Conservation (phyloP, 2,329 filamentous ascomycete genomes). For the Hypomyces perniciosus region DNA sequence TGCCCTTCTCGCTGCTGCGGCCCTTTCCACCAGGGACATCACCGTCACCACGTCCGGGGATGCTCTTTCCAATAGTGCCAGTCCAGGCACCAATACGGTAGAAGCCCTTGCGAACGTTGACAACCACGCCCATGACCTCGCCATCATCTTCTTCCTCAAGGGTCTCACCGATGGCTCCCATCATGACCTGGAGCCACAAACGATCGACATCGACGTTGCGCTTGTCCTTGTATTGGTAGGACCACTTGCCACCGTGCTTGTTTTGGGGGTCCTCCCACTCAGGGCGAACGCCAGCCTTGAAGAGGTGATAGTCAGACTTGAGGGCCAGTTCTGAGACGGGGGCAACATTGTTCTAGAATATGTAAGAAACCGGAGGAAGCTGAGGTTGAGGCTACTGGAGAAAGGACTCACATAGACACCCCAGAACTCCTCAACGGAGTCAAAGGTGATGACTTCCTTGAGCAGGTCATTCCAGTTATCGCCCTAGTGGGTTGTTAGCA, state of each 20-base stretch:
- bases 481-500: constrained; percentile 48
- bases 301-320: constrained; percentile 99
- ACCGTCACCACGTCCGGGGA: constrained; percentile 67
- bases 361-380: constrained; percentile 11
- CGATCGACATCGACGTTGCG: constrained; percentile 86
- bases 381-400: background rate
- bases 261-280: constrained; percentile 99
- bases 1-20: constrained; percentile 72
- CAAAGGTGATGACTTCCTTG: constrained; percentile 98
- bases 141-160: constrained; percentile 91
- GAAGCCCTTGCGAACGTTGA: constrained; percentile 98
- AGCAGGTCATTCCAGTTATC: constrained; percentile 98
- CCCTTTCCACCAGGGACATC: constrained; percentile 72
- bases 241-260: constrained; percentile 99
- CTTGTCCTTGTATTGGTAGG: constrained; percentile 97
- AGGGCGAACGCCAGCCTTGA: constrained; percentile 93
- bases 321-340: constrained; percentile 90
- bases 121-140: constrained; percentile 98
- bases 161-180: constrained; percentile 93
- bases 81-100: constrained; percentile 98
- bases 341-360: constrained; percentile 87
- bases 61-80: constrained; percentile 80
- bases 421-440: constrained; percentile 99
- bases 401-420: constrained; percentile 80
- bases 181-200: constrained; percentile 94